Evolutionary conservation across 768 basidiomycete genomes (phyloP), one percentile per base, ranked within the genome.

Genomic region (Lyophyllum shimeji): DNA sequence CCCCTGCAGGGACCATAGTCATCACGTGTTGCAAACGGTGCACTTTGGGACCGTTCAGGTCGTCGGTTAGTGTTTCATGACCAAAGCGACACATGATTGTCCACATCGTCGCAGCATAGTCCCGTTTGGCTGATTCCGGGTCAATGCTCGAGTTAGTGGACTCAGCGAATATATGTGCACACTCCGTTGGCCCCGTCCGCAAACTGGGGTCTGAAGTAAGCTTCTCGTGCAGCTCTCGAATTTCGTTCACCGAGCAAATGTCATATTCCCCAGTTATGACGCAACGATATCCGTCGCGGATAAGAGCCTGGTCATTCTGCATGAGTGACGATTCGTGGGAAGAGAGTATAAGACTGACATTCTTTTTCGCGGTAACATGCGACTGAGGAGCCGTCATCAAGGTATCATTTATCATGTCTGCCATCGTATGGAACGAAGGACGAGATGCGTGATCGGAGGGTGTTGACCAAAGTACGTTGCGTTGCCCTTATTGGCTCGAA

Each of bases 231-330:
- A 63, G 34, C 56, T 67, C 66, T 51, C 45, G 12, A 18, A 52
- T 51, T 17, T 27, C 43, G 20, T 17, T 21, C 50, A 60, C 25
- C 7, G 52, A 53, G 21, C 29, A 20, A 3, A 8, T 18, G 46
- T 75, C 73, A 46, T 66, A 59, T 20, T 29, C 20, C 46, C 66
- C 68, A 12, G 69, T 67, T 7, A 74, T 55, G 9, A 72, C 59
- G 53, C 75, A 77, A 45, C 63, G 68, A 60, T 57, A 72, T 4
- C 61, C 65, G 54, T 77, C 74, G 27, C 75, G 70, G 42, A 69
- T 51, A 18, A 75, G 63, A 46, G 76, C 72, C 74, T 73, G 15
- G 5, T 18, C 1, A 40, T 17, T n/a, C 6, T 18, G 7, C 15
- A 40, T 40, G 17, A 18, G n/a, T n/a, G n/a, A 40, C 3, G n/a